Conservation (phyloP, 2,329 filamentous ascomycete genomes). For the Hymenoscyphus scutula region DNA sequence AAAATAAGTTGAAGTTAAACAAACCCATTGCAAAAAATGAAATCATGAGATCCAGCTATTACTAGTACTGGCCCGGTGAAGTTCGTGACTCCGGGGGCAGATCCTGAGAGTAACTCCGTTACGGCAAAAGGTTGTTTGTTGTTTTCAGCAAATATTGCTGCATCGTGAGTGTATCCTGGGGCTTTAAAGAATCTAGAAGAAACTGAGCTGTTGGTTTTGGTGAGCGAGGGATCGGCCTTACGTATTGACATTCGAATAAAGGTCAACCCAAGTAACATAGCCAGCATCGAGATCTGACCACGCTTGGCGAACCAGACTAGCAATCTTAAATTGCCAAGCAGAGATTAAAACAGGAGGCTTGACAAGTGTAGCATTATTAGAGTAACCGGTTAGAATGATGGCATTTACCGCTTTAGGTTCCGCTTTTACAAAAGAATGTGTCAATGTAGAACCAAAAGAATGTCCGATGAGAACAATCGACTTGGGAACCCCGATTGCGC, state of each 20-base stretch:
- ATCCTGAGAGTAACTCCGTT: neutral
- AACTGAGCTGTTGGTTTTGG: neutral
- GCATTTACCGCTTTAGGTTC: slow-evolving; percentile 54
- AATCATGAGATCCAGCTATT: slow-evolving; percentile 26
- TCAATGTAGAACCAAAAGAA: slow-evolving; percentile 59
- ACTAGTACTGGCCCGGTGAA: slow-evolving; percentile 17
- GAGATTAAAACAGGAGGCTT: neutral
- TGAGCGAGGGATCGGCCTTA: slow-evolving; percentile 10
- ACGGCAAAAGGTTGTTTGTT: neutral
- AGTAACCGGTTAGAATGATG: slow-evolving; percentile 58
- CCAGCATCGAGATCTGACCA: slow-evolving; percentile 16
- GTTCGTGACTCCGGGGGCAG: neutral
- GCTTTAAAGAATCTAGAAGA: neutral
- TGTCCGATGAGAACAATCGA: slow-evolving; percentile 62
- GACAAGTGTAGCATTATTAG: neutral
- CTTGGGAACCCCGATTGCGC: slow-evolving; percentile 22
- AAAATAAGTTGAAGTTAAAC: neutral
- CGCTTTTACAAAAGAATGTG: slow-evolving; percentile 50
- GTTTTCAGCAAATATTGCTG: neutral
- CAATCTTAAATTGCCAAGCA: neutral
- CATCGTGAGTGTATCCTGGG: neutral
- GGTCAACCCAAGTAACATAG: slow-evolving; percentile 34
- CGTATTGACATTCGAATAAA: slow-evolving; percentile 28
- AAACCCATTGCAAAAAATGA: slow-evolving; percentile 24
- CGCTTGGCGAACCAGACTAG: slow-evolving; percentile 3